Base-by-base conservation (phyloP, 2,329 filamentous ascomycete species). In the Onygena corvina region DNA sequence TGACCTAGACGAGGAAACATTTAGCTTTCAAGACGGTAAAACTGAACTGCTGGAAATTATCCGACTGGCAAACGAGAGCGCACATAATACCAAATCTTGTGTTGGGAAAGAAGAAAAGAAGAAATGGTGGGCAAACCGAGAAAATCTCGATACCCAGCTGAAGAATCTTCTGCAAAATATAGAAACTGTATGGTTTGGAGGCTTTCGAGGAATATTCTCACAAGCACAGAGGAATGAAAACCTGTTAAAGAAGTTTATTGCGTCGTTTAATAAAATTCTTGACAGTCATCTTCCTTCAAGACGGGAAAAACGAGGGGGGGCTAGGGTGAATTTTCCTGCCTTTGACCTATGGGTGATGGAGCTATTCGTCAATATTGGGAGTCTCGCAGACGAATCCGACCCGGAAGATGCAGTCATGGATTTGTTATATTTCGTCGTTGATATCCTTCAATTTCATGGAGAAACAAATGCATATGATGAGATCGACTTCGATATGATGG, bases 381-480 rank as follows among this genome's bases (percentile, higher is more conserved):
- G 86, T 58, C 77, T 86, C 2, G 77, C 77, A 0, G 75, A 76
- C 5, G 76, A 81, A 1, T 78, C 81, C 51, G 87, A 94, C 54
- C 76, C 93, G 18, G 90, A 96, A 54, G 90, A 96, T 59, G 80
- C 83, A 0, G 70, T 98, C n/a, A 87, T 83, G 57, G 92, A 98
- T 62, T 71, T 98, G 23, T 76, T 98, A 2, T 96, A 95, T 67
- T 96, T 96, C 62, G 85, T 96, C 1, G 83, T 98, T 4, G 92
- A 98, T 59, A 89, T 96, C 47, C 73, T 98, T 2, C 92, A 96
- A 63, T 96, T 98, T 65, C 86, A 94, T 58, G 92, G 92, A 12
- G 93, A 98, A 67, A 79, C 81, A 44, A 98, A 96, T 61, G 92
- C 93, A 0, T 95, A 95, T 66, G 92, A 98, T 58, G 92, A 98